A percentile compares a stretch with the other conserved stretches of the same genome.
These are phyloP conservation scores for Solanum sparsipilum DNA, from an alignment of 257 asterid genomes.

Conservation along the genomic window DNA sequence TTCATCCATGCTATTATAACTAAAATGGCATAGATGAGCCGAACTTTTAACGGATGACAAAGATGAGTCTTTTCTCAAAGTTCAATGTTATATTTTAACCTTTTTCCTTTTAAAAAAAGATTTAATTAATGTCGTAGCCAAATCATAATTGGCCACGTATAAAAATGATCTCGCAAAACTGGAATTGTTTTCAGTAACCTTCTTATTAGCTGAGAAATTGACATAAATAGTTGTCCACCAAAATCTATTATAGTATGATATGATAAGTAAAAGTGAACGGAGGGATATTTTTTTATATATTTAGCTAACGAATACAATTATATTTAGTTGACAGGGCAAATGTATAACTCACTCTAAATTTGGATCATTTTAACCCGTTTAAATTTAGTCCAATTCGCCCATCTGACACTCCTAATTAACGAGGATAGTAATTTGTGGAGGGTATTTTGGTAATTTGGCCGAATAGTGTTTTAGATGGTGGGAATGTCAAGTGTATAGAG, in stretches of 20 bases:
- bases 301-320: neutral
- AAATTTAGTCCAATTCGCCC: neutral
- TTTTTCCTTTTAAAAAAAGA: no score
- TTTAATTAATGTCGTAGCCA: no score
- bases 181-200: neutral
- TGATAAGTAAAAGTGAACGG: no score
- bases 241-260: neutral
- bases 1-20: rapidly evolving
- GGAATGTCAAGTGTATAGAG: neutral
- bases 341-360: neutral
- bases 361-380: neutral
- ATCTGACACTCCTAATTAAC: neutral
- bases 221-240: neutral
- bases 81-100: no score
- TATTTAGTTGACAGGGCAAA: neutral
- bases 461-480: neutral
- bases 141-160: no score
- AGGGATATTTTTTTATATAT: neutral
- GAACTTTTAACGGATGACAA: neutral
- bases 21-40: no score
- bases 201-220: neutral
- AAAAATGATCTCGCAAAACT: no score
- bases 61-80: no score
- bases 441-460: neutral
- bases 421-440: neutral